These are phyloP conservation scores for Grosmannia huntii DNA, from an alignment of 2,329 filamentous ascomycete species.

Conservation along the genomic window DNA sequence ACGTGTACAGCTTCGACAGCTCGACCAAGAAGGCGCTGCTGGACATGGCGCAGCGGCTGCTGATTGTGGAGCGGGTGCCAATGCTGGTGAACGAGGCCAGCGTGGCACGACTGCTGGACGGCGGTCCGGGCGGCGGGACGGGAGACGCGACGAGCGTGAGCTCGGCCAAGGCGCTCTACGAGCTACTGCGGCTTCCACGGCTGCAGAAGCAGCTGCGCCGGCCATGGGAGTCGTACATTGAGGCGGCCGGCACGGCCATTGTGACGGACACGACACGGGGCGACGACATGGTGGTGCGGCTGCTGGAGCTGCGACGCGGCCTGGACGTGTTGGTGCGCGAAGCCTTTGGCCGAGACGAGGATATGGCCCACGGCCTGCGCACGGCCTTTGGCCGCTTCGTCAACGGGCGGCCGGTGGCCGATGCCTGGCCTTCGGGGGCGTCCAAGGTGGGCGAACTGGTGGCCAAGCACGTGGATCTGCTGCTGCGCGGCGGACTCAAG, in stretches of 20 bases:
- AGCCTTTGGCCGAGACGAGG: slow-evolving; percentile 66
- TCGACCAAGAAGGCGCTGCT: slow-evolving; percentile 70
- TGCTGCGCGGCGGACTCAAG: slow-evolving; percentile 79
- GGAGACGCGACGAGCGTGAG: slow-evolving; percentile 21
- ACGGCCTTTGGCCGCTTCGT: slow-evolving; percentile 85
- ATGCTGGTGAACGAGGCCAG: slow-evolving; percentile 54
- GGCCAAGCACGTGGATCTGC: slow-evolving; percentile 85
- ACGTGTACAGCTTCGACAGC: slow-evolving; percentile 68
- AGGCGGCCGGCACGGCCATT: slow-evolving; percentile 59
- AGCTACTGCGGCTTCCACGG: slow-evolving; percentile 57
- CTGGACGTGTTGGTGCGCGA: slow-evolving; percentile 66
- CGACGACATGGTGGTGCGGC: slow-evolving; percentile 72
- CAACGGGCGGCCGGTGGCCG: slow-evolving; percentile 61
- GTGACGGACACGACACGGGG: slow-evolving; percentile 68
- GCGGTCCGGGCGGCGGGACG: too few relatives aligned
- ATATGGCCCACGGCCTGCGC: slow-evolving; percentile 63
- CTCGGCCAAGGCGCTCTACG: slow-evolving; percentile 65
- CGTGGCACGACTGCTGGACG: slow-evolving; percentile 60
- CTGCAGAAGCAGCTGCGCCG: slow-evolving; percentile 57
- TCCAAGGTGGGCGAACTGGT: slow-evolving; percentile 98
- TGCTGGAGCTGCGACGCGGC: slow-evolving; percentile 68
- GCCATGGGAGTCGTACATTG: slow-evolving; percentile 71
- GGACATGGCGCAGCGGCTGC: slow-evolving; percentile 54
- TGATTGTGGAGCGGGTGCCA: slow-evolving; percentile 56
- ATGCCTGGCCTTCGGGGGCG: slow-evolving; percentile 67